phyloP scores from a whole-genome alignment of 345 rosid species.

The Euphorbia lathyris region DNA sequence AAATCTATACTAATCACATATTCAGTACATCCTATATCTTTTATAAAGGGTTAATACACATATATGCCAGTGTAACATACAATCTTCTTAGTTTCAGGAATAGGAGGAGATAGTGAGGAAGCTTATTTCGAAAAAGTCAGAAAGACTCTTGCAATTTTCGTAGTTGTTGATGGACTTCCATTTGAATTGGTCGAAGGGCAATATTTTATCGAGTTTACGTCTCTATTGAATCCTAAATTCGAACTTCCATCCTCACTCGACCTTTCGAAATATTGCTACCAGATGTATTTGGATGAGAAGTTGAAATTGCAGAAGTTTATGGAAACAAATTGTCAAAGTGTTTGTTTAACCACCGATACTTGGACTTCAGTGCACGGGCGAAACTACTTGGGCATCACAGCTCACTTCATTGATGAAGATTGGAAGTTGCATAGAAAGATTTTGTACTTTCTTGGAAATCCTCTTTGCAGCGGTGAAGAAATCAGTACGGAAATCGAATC shows the following conservation, averaged over 20 bases:
- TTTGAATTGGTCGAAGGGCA: not conserved
- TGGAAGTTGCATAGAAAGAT: constrained; percentile 7
- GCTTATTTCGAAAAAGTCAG: too few species aligned
- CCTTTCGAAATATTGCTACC: not conserved
- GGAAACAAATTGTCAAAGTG: not conserved
- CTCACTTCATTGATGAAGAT: constrained; percentile 13
- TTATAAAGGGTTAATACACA: too few species aligned
- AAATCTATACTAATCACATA: too few species aligned
- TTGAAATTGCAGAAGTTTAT: not conserved
- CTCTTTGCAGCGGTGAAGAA: not conserved
- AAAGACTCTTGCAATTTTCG: not conserved
- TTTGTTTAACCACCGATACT: not conserved
- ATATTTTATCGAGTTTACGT: not conserved
- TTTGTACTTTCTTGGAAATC: not conserved
- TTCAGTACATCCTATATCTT: too few species aligned
- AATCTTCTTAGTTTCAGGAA: too few species aligned
- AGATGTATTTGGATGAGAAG: not conserved
- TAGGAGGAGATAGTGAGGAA: too few species aligned
- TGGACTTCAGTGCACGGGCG: not conserved
- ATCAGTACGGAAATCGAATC: not conserved
- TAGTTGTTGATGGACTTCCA: not conserved
- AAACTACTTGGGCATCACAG: constrained; percentile 7
- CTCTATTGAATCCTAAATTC: not conserved
- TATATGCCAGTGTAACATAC: too few species aligned
- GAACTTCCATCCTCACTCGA: not conserved